Conservation (phyloP, 2,329 filamentous ascomycete species). For the Botrytis fabae region DNA sequence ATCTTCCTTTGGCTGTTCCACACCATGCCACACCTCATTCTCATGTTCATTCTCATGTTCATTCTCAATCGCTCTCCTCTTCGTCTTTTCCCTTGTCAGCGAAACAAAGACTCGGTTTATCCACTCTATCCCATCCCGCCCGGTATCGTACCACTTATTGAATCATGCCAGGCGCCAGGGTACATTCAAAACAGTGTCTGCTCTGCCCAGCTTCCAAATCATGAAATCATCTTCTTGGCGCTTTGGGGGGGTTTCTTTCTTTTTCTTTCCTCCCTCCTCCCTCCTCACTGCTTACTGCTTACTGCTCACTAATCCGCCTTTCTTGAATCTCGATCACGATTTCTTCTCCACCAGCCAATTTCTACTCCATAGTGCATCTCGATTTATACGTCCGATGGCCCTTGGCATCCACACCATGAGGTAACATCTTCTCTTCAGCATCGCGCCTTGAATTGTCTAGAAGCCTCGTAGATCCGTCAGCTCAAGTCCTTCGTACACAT, state of each 20-base stretch:
- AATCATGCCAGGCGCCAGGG: background rate
- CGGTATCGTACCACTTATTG: background rate
- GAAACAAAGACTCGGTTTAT: background rate
- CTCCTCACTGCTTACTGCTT: background rate
- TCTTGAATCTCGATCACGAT: background rate
- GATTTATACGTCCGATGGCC: background rate
- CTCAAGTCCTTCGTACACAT: background rate
- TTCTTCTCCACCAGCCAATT: background rate
- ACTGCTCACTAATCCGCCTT: background rate
- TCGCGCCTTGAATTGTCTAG: background rate
- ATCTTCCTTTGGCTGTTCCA: background rate
- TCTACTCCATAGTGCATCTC: background rate
- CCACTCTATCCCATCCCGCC: background rate
- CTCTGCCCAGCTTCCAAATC: background rate
- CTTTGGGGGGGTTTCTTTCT: background rate
- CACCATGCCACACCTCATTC: background rate
- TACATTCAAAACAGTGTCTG: background rate
- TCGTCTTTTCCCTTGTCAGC: background rate
- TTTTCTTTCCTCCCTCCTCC: background rate
- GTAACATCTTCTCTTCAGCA: background rate
- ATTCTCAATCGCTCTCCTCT: too few species aligned
- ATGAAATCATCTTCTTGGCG: background rate
- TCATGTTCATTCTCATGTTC: too few species aligned
- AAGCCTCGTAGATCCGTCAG: background rate
- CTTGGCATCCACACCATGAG: background rate